Conservation (phyloP, 257 asterid species). For the Solanum clarkiae region DNA sequence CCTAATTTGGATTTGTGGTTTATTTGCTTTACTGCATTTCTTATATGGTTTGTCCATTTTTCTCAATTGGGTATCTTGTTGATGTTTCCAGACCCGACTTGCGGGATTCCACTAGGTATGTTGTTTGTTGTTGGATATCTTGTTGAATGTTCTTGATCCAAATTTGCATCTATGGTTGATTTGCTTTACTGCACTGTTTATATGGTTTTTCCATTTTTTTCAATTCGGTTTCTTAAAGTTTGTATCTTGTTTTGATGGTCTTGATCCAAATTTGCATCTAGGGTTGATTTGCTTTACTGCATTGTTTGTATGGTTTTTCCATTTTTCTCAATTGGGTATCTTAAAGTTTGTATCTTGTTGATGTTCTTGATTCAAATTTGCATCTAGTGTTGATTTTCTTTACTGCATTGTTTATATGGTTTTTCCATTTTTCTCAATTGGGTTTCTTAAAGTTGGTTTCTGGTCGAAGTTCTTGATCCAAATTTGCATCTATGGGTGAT, state of each 20-base stretch:
- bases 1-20: not conserved
- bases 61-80: too few species aligned
- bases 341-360: not conserved
- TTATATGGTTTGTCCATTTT: not conserved
- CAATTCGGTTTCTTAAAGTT: not conserved
- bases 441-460: not conserved
- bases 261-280: not conserved
- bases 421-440: not conserved
- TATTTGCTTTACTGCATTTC: not conserved
- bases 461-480: too few species aligned
- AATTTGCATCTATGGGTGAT: too few species aligned
- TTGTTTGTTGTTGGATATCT: not conserved
- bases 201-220: not conserved
- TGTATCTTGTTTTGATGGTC: not conserved
- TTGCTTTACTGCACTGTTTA: too few species aligned
- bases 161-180: too few species aligned
- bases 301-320: not conserved
- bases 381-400: not conserved
- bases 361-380: not conserved
- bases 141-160: not conserved
- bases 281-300: not conserved
- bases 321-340: not conserved
- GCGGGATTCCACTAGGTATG: too few species aligned
- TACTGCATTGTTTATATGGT: not conserved
- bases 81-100: too few species aligned